These are phyloP conservation scores for Hypoxylon trugodes DNA, from an alignment of 495 filamentous ascomycete genomes.

Conservation along the genomic window DNA sequence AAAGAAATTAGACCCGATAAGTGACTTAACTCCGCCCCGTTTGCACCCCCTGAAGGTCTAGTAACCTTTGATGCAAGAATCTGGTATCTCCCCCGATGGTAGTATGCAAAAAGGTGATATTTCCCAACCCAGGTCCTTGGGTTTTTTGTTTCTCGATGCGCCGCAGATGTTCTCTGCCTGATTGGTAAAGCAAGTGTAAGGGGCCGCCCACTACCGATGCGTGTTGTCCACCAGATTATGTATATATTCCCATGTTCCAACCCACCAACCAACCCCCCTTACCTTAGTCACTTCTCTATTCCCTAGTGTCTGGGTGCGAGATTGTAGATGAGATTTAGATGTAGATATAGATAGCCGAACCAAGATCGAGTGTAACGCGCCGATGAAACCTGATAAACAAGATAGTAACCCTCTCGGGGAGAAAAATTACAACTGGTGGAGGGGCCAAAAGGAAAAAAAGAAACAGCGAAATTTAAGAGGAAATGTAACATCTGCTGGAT, in stretches of 20 bases:
- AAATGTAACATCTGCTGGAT: background rate
- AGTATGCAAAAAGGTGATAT: conserved; percentile 31
- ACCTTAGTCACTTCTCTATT: background rate
- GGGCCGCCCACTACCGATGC: conserved; percentile 24
- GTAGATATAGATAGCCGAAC: conserved; percentile 36
- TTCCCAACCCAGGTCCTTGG: conserved; percentile 28
- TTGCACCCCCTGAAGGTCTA: conserved; percentile 35
- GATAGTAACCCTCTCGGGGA: conserved; percentile 10
- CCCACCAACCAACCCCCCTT: background rate
- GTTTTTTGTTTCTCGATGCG: conserved; percentile 27
- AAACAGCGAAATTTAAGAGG: too few species aligned
- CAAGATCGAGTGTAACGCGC: conserved; percentile 32
- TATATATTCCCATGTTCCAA: conserved; percentile 16
- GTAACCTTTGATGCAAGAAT: conserved; percentile 41
- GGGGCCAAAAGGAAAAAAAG: background rate
- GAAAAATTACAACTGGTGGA: background rate
- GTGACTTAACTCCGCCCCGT: conserved; percentile 21
- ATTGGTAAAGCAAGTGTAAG: conserved; percentile 39
- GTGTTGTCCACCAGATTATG: conserved; percentile 34
- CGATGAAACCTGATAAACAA: conserved; percentile 24
- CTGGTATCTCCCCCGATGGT: conserved; percentile 40
- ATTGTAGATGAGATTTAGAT: background rate
- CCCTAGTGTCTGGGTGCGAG: conserved; percentile 1
- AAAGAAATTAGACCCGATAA: conserved; percentile 7
- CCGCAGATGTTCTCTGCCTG: conserved; percentile 20